phyloP scores from a whole-genome alignment of 2,329 filamentous ascomycete genomes.

The Paecilomyces formosus region DNA sequence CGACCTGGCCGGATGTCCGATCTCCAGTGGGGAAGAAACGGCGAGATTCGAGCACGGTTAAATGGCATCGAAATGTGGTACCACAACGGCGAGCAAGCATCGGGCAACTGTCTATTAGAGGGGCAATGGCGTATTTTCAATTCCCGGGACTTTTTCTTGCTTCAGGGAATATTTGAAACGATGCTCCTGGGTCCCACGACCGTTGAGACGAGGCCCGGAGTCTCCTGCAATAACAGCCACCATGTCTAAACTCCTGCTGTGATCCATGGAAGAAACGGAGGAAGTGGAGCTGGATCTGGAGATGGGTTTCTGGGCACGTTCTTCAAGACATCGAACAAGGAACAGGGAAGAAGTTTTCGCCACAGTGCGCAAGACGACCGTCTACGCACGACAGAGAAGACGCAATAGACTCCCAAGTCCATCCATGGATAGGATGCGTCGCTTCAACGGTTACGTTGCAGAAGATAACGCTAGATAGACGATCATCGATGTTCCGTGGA shows the following conservation, averaged over 20 bases:
- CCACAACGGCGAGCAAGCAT: neutral
- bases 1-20: neutral
- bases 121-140: neutral
- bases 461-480: neutral
- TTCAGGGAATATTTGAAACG: neutral
- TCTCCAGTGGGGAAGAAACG: neutral
- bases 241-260: neutral
- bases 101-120: neutral
- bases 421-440: neutral
- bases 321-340: neutral
- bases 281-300: neutral
- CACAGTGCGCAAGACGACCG: neutral
- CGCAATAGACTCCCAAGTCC: neutral
- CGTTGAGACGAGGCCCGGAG: neutral
- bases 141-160: neutral
- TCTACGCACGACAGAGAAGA: neutral
- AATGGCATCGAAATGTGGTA: neutral
- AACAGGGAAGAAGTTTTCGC: neutral
- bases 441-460: neutral
- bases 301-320: neutral
- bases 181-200: neutral
- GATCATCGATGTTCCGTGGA: neutral
- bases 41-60: neutral
- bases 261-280: neutral
- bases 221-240: neutral